These are phyloP conservation scores for Didymella keratinophila DNA, from an alignment of 2,329 filamentous ascomycete genomes.

Conservation along the genomic window DNA sequence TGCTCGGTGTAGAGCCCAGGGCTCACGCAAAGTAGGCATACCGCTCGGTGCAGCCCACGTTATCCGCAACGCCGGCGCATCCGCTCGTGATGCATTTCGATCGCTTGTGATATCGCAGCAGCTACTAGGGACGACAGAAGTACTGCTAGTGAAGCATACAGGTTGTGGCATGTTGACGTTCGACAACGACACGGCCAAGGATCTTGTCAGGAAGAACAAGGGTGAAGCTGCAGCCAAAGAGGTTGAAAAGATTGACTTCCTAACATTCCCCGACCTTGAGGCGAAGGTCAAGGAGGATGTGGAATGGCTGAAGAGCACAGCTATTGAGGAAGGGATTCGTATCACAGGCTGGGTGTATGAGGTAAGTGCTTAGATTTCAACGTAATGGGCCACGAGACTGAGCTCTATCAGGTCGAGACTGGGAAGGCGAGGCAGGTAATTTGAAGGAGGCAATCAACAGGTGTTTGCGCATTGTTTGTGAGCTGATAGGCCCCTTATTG, in stretches of 20 bases:
- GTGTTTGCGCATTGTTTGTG: too few species aligned
- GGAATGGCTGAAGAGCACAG: conserved; percentile 64
- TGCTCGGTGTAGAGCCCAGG: not conserved
- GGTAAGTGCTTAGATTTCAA: not conserved
- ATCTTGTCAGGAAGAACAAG: conserved; percentile 66
- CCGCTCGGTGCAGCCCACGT: conserved; percentile 79
- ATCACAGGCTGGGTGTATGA: conserved; percentile 81
- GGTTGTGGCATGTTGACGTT: conserved; percentile 78
- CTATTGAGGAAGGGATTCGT: conserved; percentile 66
- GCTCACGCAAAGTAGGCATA: conserved; percentile 55
- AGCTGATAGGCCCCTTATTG: too few species aligned
- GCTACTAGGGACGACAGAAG: conserved; percentile 76
- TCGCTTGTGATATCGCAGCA: conserved; percentile 82
- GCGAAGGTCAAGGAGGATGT: conserved; percentile 73
- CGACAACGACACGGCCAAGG: conserved; percentile 64
- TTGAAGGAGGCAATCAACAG: conserved; percentile 7
- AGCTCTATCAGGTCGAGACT: conserved; percentile 64
- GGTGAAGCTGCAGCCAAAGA: conserved; percentile 59
- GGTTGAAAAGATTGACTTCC: conserved; percentile 64
- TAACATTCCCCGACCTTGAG: conserved; percentile 65
- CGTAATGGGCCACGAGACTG: not conserved
- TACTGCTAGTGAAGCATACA: conserved; percentile 77
- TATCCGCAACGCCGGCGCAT: conserved; percentile 71
- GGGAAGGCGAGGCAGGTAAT: conserved; percentile 65
- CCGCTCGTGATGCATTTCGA: conserved; percentile 72